phyloP scores from a whole-genome alignment of 805 yeast genomes.

The Ascoidea asiatica region DNA sequence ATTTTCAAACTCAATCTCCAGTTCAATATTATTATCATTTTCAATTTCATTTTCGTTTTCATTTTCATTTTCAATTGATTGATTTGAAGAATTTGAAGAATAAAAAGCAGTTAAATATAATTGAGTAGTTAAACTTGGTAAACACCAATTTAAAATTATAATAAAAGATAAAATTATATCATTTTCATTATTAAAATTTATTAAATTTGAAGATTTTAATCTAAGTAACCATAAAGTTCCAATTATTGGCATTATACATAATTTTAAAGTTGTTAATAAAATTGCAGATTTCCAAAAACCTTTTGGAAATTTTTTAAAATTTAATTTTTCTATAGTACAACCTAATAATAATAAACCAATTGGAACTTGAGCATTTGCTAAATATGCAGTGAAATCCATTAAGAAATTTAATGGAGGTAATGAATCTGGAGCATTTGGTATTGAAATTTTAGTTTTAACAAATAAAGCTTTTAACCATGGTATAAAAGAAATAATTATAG shows the following conservation, averaged over 20 bases:
- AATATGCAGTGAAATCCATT: slow-evolving; percentile 67
- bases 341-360: slow-evolving; percentile 73
- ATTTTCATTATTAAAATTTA: slow-evolving; percentile 19
- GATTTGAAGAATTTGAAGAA: slow-evolving; percentile 49
- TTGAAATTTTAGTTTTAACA: slow-evolving; percentile 30
- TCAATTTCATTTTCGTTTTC: too few species aligned
- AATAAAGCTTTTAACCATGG: slow-evolving; percentile 75
- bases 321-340: slow-evolving; percentile 72
- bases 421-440: slow-evolving; percentile 73
- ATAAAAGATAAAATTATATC: slow-evolving; percentile 57
- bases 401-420: slow-evolving; percentile 74
- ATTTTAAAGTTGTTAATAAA: slow-evolving; percentile 39
- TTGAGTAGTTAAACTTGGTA: slow-evolving; percentile 83
- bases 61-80: too few species aligned
- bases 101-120: slow-evolving; percentile 82
- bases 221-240: slow-evolving; percentile 61
- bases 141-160: slow-evolving; percentile 57
- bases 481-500: slow-evolving; percentile 63
- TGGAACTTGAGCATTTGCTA: slow-evolving; percentile 85
- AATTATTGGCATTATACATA: slow-evolving; percentile 65
- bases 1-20: too few species aligned
- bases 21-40: too few species aligned
- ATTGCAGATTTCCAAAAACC: slow-evolving; percentile 43
- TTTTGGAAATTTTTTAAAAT: slow-evolving; percentile 44
- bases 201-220: slow-evolving; percentile 48